Conservation (phyloP, 1,139 yeast species). For the Saccharomyces hybrid region DNA sequence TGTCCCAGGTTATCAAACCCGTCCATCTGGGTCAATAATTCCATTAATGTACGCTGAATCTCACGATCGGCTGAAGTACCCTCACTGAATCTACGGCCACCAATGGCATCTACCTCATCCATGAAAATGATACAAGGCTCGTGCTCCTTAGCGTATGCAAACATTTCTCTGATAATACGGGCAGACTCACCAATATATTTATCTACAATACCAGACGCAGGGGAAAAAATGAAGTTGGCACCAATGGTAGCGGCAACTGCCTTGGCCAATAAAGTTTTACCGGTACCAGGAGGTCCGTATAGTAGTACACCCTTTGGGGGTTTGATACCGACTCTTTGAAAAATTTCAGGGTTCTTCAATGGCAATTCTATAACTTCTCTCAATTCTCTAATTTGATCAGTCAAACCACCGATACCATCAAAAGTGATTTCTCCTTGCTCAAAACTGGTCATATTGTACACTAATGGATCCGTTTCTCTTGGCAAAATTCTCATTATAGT, state of each 20-base stretch:
- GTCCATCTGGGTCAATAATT: conserved; percentile 95
- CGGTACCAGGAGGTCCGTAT: conserved; percentile 99
- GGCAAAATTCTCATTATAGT: conserved; percentile 97
- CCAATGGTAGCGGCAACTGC: conserved; percentile 99
- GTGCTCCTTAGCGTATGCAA: conserved; percentile 95
- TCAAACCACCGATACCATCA: conserved; percentile 93
- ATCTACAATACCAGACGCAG: conserved; percentile 97
- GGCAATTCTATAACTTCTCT: conserved; percentile 98
- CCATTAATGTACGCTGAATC: conserved; percentile 98
- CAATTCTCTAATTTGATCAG: conserved; percentile 91
- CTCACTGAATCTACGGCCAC: conserved; percentile 96
- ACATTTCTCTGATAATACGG: conserved; percentile 95
- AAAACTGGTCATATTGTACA: conserved; percentile 95
- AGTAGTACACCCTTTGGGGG: conserved; percentile 97
- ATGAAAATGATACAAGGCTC: conserved; percentile 98
- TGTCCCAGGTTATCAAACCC: conserved; percentile 97
- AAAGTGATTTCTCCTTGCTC: conserved; percentile 96
- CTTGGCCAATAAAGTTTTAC: conserved; percentile 90
- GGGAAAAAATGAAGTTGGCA: conserved; percentile 94
- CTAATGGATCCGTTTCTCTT: conserved; percentile 96
- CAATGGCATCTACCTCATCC: conserved; percentile 99
- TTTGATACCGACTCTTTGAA: conserved; percentile 90
- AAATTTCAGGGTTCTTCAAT: conserved; percentile 92
- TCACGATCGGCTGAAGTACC: conserved; percentile 99
- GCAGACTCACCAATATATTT: conserved; percentile 98